phyloP scores from a whole-genome alignment of 805 yeast species.

The Brettanomyces naardenensis region DNA sequence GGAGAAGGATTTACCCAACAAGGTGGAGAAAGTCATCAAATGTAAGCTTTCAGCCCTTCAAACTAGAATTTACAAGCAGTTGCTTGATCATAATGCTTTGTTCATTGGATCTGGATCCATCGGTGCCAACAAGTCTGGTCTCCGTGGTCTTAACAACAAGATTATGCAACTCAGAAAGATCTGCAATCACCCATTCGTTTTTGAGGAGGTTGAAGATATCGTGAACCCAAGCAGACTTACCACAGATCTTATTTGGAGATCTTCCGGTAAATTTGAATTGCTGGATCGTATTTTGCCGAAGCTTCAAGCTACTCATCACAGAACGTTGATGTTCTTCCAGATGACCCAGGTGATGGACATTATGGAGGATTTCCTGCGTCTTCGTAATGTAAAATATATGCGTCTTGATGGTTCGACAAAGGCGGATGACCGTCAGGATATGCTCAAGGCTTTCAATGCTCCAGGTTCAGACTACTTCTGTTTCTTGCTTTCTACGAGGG shows the following conservation, averaged over 20 bases:
- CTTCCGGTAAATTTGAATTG: conserved; percentile 74
- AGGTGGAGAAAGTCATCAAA: conserved; percentile 74
- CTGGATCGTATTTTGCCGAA: conserved; percentile 71
- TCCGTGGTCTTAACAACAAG: conserved; percentile 73
- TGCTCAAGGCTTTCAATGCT: conserved; percentile 69
- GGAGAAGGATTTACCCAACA: conserved; percentile 78
- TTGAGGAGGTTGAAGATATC: conserved; percentile 70
- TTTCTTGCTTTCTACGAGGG: conserved; percentile 74
- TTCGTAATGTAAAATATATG: conserved; percentile 59
- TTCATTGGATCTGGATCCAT: conserved; percentile 55
- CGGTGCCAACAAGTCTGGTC: conserved; percentile 54
- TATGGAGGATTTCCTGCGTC: conserved; percentile 75
- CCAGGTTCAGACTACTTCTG: conserved; percentile 73
- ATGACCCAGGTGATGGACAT: conserved; percentile 89
- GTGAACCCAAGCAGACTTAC: conserved; percentile 57
- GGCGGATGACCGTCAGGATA: conserved; percentile 72
- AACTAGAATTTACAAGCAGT: conserved; percentile 62
- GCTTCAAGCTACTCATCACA: conserved; percentile 64
- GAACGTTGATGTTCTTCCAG: conserved; percentile 77
- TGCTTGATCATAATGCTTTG: conserved; percentile 62
- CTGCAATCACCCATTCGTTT: conserved; percentile 83
- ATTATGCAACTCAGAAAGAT: conserved; percentile 81
- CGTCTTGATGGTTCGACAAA: conserved; percentile 79
- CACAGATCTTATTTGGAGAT: conserved; percentile 65
- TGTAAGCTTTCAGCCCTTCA: conserved; percentile 74